Conservation (phyloP, 768 basidiomycete species). For the Rubroboletus satanas region DNA sequence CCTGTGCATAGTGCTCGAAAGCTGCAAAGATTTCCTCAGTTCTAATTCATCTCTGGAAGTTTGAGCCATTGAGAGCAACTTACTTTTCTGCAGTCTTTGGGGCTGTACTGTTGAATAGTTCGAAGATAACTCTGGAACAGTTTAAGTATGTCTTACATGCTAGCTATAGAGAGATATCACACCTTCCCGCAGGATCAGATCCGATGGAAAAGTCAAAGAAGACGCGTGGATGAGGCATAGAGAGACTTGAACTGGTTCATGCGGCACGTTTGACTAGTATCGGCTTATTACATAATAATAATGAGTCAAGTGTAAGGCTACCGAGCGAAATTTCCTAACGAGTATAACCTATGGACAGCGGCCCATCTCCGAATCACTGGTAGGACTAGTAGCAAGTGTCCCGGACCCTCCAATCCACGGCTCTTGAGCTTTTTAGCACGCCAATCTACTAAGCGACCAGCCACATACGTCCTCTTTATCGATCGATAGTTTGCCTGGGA, state of each 20-base stretch:
- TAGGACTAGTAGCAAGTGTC: not conserved
- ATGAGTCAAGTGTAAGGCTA: no score
- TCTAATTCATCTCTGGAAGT: not conserved
- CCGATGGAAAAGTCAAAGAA: slow-evolving; percentile 66
- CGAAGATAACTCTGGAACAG: slow-evolving; percentile 58
- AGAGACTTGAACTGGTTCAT: not conserved
- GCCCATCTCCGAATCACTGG: not conserved
- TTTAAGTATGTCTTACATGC: slow-evolving; percentile 8
- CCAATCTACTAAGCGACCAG: not conserved
- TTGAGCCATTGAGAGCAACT: slow-evolving; percentile 12
- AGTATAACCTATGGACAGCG: not conserved
- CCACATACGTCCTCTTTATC: not conserved
- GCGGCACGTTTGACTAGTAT: not conserved
- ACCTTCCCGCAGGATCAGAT: slow-evolving; percentile 54
- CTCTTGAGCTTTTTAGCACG: not conserved
- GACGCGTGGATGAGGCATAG: slow-evolving; percentile 56
- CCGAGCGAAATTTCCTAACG: not conserved
- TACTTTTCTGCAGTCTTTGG: slow-evolving; percentile 85
- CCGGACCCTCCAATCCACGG: not conserved
- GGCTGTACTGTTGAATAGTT: slow-evolving; percentile 67
- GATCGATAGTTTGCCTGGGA: not conserved
- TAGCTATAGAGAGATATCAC: slow-evolving; percentile 3
- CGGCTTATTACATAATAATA: slow-evolving; percentile 13
- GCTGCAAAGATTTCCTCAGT: slow-evolving; percentile 37
- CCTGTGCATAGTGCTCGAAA: slow-evolving; percentile 87